These are phyloP conservation scores for Byssochlamys sp. DNA, from an alignment of 2,329 filamentous ascomycete species.

Conservation along the genomic window DNA sequence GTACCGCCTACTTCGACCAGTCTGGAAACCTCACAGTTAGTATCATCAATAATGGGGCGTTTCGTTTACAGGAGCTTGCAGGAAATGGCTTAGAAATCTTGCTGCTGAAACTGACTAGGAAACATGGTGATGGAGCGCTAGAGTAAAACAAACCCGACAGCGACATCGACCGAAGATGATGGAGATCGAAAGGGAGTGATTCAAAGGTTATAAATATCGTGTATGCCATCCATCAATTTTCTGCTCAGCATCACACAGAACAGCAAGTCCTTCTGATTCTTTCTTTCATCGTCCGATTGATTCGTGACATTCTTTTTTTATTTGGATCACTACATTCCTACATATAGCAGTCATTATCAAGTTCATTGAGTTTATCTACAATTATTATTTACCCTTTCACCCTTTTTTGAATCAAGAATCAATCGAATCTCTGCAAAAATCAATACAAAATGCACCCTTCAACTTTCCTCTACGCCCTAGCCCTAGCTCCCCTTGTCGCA, in stretches of 20 bases:
- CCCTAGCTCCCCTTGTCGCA: not conserved
- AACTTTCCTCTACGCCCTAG: not conserved
- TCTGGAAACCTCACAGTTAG: not conserved
- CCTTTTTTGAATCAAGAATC: not conserved
- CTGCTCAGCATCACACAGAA: not conserved
- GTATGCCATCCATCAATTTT: not conserved
- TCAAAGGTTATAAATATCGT: not conserved
- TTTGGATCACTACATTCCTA: too few relatives aligned
- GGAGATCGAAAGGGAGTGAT: too few relatives aligned
- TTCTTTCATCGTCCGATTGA: not conserved
- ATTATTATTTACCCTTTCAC: too few relatives aligned
- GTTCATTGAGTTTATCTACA: too few relatives aligned
- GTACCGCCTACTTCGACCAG: not conserved
- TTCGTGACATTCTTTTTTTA: not conserved
- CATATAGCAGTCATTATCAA: too few relatives aligned
- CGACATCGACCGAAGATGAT: too few relatives aligned
- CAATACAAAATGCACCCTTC: conserved; percentile 1
- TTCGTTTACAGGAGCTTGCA: not conserved
- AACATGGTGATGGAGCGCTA: not conserved
- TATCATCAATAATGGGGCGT: not conserved
- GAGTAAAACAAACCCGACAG: too few relatives aligned
- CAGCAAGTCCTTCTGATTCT: not conserved
- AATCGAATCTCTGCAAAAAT: not conserved
- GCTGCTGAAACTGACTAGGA: not conserved
- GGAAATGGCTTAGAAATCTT: not conserved